phyloP scores from a whole-genome alignment of 176 grass and related monocot species.

The Musa beccarii region DNA sequence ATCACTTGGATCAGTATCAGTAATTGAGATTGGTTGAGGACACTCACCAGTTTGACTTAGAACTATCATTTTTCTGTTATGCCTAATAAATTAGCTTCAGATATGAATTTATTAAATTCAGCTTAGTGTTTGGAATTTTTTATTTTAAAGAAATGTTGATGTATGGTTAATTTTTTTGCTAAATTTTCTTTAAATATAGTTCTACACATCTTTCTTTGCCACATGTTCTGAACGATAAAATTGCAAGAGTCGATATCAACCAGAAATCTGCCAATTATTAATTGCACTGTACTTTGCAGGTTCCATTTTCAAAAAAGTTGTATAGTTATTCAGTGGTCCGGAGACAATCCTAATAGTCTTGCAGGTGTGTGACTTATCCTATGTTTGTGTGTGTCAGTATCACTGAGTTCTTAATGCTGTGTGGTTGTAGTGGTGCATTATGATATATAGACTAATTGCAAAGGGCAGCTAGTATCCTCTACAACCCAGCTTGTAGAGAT shows the following conservation, averaged over 20 bases:
- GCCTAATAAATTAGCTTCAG: no score
- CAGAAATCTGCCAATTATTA: background rate
- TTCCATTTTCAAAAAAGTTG: conserved; percentile 69
- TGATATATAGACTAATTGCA: no score
- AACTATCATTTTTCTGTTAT: no score
- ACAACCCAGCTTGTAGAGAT: no score
- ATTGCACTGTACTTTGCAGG: conserved; percentile 37
- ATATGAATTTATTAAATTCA: no score
- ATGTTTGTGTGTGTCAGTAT: background rate
- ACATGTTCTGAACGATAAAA: background rate
- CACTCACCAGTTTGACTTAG: no score
- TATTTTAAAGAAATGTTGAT: background rate
- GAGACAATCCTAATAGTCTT: conserved; percentile 95
- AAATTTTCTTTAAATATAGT: no score
- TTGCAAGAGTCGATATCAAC: background rate
- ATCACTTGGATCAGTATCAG: no score
- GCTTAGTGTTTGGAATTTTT: background rate
- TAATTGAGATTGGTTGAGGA: no score
- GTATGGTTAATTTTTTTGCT: background rate
- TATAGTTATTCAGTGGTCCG: conserved; percentile 87
- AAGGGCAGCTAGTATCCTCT: no score
- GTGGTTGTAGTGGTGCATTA: background rate
- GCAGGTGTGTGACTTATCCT: conserved; percentile 39
- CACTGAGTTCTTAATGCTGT: background rate
- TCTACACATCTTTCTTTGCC: no score